Percentiles rank a stretch among this genome's conserved stretches.
These are phyloP conservation scores for Cryptococcus jaspeensis DNA, from an alignment of 1,284 basidiomycete genomes.

Conservation along the genomic window DNA sequence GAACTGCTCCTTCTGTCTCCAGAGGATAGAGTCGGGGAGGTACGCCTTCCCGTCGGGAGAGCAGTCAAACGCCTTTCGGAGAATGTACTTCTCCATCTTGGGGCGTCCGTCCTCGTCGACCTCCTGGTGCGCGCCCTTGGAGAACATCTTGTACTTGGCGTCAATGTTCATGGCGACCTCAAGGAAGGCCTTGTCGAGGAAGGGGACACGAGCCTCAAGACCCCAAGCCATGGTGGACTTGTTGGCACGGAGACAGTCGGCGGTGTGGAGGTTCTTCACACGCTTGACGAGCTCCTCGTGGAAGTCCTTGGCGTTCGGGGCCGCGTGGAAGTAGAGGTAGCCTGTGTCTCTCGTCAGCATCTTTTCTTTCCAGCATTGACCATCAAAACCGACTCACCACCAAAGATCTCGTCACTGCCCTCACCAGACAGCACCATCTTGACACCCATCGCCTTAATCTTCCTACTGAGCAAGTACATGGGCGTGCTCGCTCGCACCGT, in stretches of 20 bases:
- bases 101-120: conserved; percentile 80
- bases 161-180: conserved; percentile 91
- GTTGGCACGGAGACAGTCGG: conserved; percentile 98
- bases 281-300: conserved; percentile 94
- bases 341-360: conserved; percentile 56
- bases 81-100: conserved; percentile 97
- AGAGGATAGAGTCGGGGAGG: conserved; percentile 89
- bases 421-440: conserved; percentile 99
- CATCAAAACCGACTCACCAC: conserved; percentile 59
- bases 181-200: conserved; percentile 96
- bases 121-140: conserved; percentile 73
- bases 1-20: conserved; percentile 99
- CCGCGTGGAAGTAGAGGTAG: conserved; percentile 99
- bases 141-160: conserved; percentile 86
- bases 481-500: conserved; percentile 97
- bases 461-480: conserved; percentile 77
- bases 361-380: neutral
- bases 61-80: conserved; percentile 95
- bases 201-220: conserved; percentile 96
- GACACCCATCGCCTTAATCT: conserved; percentile 99
- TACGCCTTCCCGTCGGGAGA: conserved; percentile 81
- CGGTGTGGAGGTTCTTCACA: conserved; percentile 96
- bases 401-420: conserved; percentile 96
- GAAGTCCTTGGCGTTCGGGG: conserved; percentile 83
- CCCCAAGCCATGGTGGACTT: conserved; percentile 99